These are phyloP conservation scores for Holtermanniella nyarrowii DNA, from an alignment of 768 basidiomycete species.

Conservation along the genomic window DNA sequence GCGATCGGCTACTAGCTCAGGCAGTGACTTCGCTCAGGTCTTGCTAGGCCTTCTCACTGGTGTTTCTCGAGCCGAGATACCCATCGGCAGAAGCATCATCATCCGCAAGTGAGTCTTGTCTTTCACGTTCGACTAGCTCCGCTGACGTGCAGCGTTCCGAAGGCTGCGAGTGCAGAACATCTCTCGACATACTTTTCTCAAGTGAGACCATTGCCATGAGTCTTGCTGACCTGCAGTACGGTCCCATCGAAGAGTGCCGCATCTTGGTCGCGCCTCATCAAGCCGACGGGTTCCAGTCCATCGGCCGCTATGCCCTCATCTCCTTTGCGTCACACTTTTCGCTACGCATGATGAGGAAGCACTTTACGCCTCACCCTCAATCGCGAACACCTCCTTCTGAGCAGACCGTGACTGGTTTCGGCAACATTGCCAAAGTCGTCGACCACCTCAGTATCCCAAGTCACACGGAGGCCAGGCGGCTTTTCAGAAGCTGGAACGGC, in stretches of 20 bases:
- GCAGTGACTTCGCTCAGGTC: too few relatives aligned
- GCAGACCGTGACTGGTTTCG: too few relatives aligned
- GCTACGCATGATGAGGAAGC: not conserved
- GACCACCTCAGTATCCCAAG: too few relatives aligned
- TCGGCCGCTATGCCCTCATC: not conserved
- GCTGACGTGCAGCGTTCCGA: not conserved
- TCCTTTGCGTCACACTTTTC: not conserved
- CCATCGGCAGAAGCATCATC: not conserved
- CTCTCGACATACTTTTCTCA: not conserved
- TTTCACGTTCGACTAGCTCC: too few relatives aligned
- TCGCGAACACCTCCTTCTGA: not conserved
- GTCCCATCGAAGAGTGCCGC: not conserved
- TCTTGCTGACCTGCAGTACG: not conserved
- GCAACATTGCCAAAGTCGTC: too few relatives aligned
- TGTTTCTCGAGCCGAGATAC: too few relatives aligned
- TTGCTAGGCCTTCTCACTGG: too few relatives aligned
- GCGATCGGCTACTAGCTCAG: too few relatives aligned
- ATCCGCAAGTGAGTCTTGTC: not conserved
- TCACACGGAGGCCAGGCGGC: too few relatives aligned
- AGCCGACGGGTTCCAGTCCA: not conserved
- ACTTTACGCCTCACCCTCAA: not conserved
- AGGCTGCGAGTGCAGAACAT: not conserved
- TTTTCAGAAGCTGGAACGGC: not conserved
- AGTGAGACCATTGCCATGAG: not conserved
- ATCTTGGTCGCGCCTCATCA: not conserved